Conservation (phyloP, 2,329 filamentous ascomycete species). For the Colletotrichum sp. region DNA sequence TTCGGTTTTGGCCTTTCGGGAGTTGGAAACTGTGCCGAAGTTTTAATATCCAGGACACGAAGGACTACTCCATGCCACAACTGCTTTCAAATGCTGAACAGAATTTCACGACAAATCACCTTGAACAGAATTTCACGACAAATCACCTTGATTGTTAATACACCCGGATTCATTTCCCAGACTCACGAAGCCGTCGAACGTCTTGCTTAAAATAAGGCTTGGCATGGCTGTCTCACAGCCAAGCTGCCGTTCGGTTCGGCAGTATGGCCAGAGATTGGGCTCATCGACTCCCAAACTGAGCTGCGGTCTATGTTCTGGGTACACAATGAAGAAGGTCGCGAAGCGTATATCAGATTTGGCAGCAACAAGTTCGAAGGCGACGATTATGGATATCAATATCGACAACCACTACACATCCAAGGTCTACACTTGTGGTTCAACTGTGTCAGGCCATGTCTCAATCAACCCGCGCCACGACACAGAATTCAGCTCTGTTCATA, state of each 20-base stretch:
- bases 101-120: neutral
- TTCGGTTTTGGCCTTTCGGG: neutral
- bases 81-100: neutral
- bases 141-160: neutral
- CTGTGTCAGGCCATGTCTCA: constrained; percentile 52
- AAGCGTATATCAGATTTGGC: neutral
- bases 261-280: neutral
- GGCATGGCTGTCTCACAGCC: neutral
- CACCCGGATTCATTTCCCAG: neutral
- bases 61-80: neutral
- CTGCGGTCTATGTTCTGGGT: neutral
- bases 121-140: neutral
- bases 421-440: constrained; percentile 59
- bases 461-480: constrained; percentile 50
- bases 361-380: neutral
- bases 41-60: neutral
- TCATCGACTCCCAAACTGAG: neutral
- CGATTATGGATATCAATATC: constrained; percentile 51
- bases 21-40: neutral
- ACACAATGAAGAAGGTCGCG: neutral
- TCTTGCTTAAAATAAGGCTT: neutral
- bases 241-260: neutral
- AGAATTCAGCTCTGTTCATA: constrained; percentile 54
- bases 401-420: constrained; percentile 59
- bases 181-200: neutral